Evolutionary conservation across 2,329 filamentous ascomycete species (phyloP).

Genomic region (Microdochium trichocladiopsis): DNA sequence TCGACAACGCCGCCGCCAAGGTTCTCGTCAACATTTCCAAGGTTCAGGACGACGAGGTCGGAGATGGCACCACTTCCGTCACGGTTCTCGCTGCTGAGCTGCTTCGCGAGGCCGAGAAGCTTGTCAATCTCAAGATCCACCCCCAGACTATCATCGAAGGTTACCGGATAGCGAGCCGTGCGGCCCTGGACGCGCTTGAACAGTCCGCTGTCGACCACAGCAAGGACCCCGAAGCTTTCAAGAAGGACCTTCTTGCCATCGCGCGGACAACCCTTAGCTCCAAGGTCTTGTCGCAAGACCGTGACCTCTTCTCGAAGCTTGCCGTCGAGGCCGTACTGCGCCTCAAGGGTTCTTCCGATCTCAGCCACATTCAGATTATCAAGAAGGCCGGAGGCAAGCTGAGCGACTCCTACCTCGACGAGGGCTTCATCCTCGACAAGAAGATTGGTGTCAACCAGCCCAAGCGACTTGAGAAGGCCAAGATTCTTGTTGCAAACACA

Average conservation of each 20-base stretch:
- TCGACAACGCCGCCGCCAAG: conserved; percentile 97
- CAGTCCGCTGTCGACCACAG: conserved; percentile 85
- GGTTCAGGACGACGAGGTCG: conserved; percentile 97
- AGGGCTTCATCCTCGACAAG: conserved; percentile 98
- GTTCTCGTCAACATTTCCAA: conserved; percentile 99
- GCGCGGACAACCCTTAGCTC: conserved; percentile 94
- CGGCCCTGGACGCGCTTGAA: conserved; percentile 78
- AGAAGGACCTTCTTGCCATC: conserved; percentile 83
- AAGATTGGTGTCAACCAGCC: conserved; percentile 98
- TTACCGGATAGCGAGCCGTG: conserved; percentile 91
- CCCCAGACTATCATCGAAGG: conserved; percentile 99
- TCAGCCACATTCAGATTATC: conserved; percentile 98
- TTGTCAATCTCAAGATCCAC: conserved; percentile 97
- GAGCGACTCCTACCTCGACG: conserved; percentile 93
- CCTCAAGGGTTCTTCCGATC: conserved; percentile 82
- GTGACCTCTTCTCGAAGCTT: conserved; percentile 82
- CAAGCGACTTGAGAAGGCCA: conserved; percentile 94
- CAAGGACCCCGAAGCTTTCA: conserved; percentile 74
- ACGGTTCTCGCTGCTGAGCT: conserved; percentile 92
- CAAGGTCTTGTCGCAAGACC: conserved; percentile 91
- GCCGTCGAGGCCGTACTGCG: conserved; percentile 88
- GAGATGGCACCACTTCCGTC: conserved; percentile 97
- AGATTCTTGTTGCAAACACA: conserved; percentile 96
- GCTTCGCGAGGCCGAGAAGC: conserved; percentile 90
- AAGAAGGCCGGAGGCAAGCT: conserved; percentile 99